These are phyloP conservation scores for Echinosophora koreensis DNA, from an alignment of 306 rosid genomes.

Conservation along the genomic window DNA sequence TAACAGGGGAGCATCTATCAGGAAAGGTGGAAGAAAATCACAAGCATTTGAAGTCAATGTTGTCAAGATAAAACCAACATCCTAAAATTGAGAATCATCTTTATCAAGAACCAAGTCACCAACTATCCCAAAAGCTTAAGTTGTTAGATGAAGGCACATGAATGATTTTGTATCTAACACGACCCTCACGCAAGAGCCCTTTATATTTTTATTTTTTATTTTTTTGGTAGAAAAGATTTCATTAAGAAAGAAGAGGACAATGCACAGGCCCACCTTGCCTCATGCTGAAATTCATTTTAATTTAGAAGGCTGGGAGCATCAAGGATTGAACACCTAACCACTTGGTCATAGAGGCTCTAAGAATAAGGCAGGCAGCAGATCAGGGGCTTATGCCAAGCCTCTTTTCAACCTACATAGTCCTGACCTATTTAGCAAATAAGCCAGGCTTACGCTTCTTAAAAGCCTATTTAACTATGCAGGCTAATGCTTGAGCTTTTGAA, in stretches of 20 bases:
- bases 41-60: slow-evolving; percentile 27
- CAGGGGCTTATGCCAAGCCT: not conserved
- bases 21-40: slow-evolving; percentile 14
- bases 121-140: not conserved
- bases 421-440: no score
- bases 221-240: not conserved
- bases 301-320: not conserved
- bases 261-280: not conserved
- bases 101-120: not conserved
- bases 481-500: no score
- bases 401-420: not conserved
- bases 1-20: slow-evolving; percentile 21
- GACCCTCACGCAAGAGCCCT: not conserved
- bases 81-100: not conserved
- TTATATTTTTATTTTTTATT: no score
- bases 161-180: not conserved
- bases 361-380: not conserved
- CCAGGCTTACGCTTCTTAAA: no score
- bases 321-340: not conserved
- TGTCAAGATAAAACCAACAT: slow-evolving; percentile 11
- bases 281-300: not conserved
- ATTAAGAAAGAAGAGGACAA: not conserved
- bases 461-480: no score
- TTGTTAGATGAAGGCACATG: not conserved
- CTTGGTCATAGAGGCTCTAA: no score